Evolutionary conservation across 1,284 basidiomycete species (phyloP).

Genomic region (Fomitopsis schrenkii): DNA sequence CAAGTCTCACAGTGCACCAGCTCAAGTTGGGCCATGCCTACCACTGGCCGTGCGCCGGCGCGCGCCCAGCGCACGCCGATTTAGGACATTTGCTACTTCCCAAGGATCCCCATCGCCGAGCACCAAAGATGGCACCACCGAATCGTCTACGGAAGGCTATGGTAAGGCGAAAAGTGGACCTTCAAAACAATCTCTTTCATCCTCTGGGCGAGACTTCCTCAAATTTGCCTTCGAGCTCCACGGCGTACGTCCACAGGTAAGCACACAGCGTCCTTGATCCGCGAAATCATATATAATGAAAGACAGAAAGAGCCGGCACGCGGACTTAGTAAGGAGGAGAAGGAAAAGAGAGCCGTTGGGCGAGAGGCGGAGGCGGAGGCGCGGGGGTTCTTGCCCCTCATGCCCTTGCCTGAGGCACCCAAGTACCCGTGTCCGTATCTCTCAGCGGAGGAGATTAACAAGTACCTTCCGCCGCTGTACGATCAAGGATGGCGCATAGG

Average conservation of each 20-base stretch:
- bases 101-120: too few species aligned
- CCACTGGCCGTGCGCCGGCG: too few species aligned
- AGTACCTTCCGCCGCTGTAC: slow-evolving; percentile 29
- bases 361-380: neutral
- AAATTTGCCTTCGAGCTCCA: neutral
- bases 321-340: neutral
- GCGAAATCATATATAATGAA: neutral
- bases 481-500: slow-evolving; percentile 30
- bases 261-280: neutral
- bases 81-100: too few species aligned
- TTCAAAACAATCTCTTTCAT: neutral
- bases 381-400: neutral
- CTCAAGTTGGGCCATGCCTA: too few species aligned
- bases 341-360: neutral
- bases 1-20: too few species aligned
- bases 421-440: slow-evolving; percentile 21
- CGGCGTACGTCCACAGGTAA: neutral
- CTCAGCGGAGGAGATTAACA: slow-evolving; percentile 25
- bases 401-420: slow-evolving; percentile 13
- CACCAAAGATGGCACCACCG: neutral
- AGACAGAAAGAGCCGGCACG: neutral
- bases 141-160: neutral
- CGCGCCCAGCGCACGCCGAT: too few species aligned
- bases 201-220: neutral
- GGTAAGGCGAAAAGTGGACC: neutral